Base-by-base conservation (phyloP, 768 basidiomycete species). In the Mycena chlorophos region DNA sequence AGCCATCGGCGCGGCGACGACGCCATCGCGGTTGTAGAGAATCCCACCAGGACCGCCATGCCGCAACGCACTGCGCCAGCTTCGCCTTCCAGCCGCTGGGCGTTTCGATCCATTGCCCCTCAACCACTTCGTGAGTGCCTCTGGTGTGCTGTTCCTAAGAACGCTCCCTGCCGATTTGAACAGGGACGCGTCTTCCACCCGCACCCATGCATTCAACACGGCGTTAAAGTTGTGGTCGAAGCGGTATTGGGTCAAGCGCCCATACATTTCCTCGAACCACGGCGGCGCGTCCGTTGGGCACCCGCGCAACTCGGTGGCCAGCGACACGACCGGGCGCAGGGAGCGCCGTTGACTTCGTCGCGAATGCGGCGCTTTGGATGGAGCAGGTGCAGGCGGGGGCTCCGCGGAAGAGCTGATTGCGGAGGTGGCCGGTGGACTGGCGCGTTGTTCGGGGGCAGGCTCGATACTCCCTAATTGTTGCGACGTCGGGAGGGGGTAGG, bases 41-140 rank as follows among this genome's bases (percentile, higher is more conserved):
- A 26, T 54, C 52, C 52, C 52, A 54, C 52, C 52, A 54, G 5
- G 6, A 12, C n/a, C n/a, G 27, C 52, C 42, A 46, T 22, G 42
- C 45, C 12, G 27, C 29, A 3, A 45, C 52, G 26, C n/a, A 54
- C 42, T 19, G 17, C 8, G 42, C 20, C 27, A 47, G 42, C 45
- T 38, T 52, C 39, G 37, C 25, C 51, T 49, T 49, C 25, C 25
- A 34, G 8, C 17, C 17, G 31, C 31, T 8, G 31, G 8, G 31
- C 8, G 8, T 17, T 34, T 34, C 31, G 31, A 8, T 8, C 17
- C 31, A 8, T 34, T 34, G 31, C 17, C 31, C 8, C 31, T 34
- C 17, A 34, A 17, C 31, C 31, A 34, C 8, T 8, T 34, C 8
- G 31, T 34, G 8, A 34, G 8, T 17, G 8, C 8, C 8, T 8